Percentiles rank a stretch among this genome's conserved stretches.
Evolutionary conservation across 441 rosid species (phyloP).

Genomic region (Raphanus hybrid): DNA sequence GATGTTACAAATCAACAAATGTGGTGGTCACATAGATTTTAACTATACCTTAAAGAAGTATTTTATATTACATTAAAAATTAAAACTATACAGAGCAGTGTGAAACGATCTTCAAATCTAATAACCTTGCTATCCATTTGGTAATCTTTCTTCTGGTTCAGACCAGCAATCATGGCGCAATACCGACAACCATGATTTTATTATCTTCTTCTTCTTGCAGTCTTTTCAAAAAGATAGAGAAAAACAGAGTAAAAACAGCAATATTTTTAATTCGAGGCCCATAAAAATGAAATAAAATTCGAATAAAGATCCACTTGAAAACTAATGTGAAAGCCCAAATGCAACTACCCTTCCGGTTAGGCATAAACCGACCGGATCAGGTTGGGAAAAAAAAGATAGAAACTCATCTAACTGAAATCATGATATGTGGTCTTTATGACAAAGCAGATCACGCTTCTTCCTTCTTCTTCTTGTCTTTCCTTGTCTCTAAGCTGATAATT

Average conservation of each 20-base stretch:
- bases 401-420: conserved; percentile 40
- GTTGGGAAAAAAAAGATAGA: conserved; percentile 24
- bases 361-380: conserved; percentile 11
- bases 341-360: conserved; percentile 15
- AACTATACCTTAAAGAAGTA: conserved; percentile 14
- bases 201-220: too few relatives aligned
- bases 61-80: conserved; percentile 18
- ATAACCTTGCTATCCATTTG: conserved; percentile 41
- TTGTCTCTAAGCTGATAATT: background rate
- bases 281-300: background rate
- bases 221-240: too few relatives aligned
- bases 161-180: conserved; percentile 59
- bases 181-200: conserved; percentile 55
- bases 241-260: background rate
- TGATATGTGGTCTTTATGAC: conserved; percentile 36
- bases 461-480: background rate
- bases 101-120: conserved; percentile 18
- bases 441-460: conserved; percentile 17
- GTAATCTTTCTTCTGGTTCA: conserved; percentile 44
- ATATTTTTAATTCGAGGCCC: background rate
- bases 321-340: conserved; percentile 8
- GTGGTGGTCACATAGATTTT: conserved; percentile 7
- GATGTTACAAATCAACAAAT: background rate
- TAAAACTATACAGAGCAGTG: conserved; percentile 22
- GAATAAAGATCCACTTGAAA: background rate